Evolutionary conservation across 2,329 filamentous ascomycete genomes (phyloP).

Genomic region (Fusarium agapanthi): DNA sequence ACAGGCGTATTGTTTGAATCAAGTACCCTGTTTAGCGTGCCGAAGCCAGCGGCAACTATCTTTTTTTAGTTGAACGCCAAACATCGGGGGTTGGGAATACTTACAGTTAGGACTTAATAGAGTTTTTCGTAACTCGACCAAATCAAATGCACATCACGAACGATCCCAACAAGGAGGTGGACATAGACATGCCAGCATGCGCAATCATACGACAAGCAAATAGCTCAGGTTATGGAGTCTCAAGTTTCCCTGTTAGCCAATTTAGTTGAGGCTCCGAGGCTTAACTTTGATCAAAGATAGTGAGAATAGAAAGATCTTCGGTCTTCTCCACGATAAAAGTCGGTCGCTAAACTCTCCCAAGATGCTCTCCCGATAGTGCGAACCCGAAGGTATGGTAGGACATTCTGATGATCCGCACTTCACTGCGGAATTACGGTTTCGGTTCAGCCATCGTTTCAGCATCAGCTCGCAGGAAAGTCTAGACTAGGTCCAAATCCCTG

Average conservation of each 20-base stretch:
- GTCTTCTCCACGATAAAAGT: constrained; percentile 2
- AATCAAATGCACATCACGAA: not conserved
- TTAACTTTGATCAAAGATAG: not conserved
- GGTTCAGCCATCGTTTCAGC: constrained; percentile 38
- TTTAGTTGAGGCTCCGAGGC: not conserved
- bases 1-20: not conserved
- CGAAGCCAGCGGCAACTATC: not conserved
- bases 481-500: constrained; percentile 21
- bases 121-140: not conserved
- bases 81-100: constrained; percentile 4
- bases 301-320: constrained; percentile 10
- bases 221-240: constrained; percentile 5
- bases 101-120: constrained; percentile 1
- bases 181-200: not conserved
- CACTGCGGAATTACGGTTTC: constrained; percentile 4
- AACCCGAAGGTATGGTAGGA: constrained; percentile 34
- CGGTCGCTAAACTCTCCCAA: constrained; percentile 16
- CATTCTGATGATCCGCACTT: constrained; percentile 14
- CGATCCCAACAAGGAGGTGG: constrained; percentile 1
- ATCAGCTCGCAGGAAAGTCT: constrained; percentile 32
- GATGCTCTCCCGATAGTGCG: constrained; percentile 10
- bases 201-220: constrained; percentile 18
- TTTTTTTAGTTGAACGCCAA: constrained; percentile 4
- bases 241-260: not conserved
- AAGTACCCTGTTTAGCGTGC: not conserved